These are phyloP conservation scores for Acanthamoeba castellanii DNA, from an alignment of 208 protist species.

Conservation along the genomic window DNA sequence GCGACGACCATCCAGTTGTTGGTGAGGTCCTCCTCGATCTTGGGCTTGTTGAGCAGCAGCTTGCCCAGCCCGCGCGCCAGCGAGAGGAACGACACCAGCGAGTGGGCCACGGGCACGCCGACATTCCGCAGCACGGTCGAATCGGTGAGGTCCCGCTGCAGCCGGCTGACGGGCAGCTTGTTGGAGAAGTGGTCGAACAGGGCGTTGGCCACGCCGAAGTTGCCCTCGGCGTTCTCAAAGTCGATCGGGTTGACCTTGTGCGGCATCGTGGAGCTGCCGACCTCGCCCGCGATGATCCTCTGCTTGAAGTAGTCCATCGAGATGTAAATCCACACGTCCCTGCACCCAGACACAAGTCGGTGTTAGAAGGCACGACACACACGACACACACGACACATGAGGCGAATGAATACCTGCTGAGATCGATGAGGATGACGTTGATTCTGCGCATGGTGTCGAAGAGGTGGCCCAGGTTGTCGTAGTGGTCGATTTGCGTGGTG, in stretches of 20 bases:
- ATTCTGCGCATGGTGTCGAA: conserved; percentile 94
- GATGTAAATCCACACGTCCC: conserved; percentile 97
- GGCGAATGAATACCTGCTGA: conserved; percentile 76
- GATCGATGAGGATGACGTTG: conserved; percentile 95
- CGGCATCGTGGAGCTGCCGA: conserved; percentile 97
- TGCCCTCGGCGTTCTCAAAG: conserved; percentile 98
- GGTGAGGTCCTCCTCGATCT: conserved; percentile 92
- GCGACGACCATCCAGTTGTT: conserved; percentile 95
- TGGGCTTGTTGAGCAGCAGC: conserved; percentile 90
- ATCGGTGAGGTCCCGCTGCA: conserved; percentile 96
- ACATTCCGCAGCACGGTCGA: conserved; percentile 96
- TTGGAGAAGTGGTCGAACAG: conserved; percentile 94
- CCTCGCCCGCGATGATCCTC: conserved; percentile 93
- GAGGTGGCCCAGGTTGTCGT: conserved; percentile 94
- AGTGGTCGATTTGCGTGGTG: conserved; percentile 97
- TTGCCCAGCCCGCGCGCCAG: conserved; percentile 94
- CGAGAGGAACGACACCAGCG: conserved; percentile 93
- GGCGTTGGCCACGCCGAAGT: conserved; percentile 95
- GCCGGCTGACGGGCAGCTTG: conserved; percentile 96
- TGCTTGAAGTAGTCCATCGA: conserved; percentile 96
- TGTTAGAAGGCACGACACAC: background rate
- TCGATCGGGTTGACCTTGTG: conserved; percentile 98
- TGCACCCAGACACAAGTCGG: conserved; percentile 73
- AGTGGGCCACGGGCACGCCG: conserved; percentile 94
- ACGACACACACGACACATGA: background rate